phyloP scores from a whole-genome alignment of 169 alveolate species.

The Plasmodium reichenowi region DNA sequence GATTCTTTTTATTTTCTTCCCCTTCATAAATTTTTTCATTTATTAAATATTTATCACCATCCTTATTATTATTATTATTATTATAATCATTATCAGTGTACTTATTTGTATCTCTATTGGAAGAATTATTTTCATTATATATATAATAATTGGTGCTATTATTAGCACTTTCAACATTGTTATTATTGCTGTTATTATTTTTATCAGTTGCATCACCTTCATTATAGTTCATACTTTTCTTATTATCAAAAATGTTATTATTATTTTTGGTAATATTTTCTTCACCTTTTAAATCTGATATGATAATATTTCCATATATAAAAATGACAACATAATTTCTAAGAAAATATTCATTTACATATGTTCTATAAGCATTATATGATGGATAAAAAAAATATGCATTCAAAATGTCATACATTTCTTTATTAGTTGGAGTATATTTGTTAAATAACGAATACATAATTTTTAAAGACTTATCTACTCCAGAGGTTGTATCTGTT shows the following conservation, averaged over 20 bases:
- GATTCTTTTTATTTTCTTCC: constrained; percentile 5
- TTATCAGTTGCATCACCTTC: neutral
- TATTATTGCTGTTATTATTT: neutral
- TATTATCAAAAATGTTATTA: constrained; percentile 9
- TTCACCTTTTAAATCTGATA: constrained; percentile 7
- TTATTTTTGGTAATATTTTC: constrained; percentile 20
- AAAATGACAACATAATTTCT: constrained; percentile 67
- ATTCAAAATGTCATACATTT: constrained; percentile 49
- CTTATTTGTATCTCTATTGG: neutral
- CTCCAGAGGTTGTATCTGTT: constrained; percentile 5
- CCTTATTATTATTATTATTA: neutral
- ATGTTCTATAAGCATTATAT: constrained; percentile 45
- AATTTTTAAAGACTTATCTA: constrained; percentile 49
- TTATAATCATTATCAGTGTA: constrained; percentile 6
- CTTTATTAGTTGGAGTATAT: constrained; percentile 60
- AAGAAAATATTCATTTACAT: constrained; percentile 35
- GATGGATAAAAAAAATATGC: constrained; percentile 64
- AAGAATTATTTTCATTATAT: neutral
- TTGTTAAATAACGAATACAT: constrained; percentile 68
- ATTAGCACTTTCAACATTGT: neutral
- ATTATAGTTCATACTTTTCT: neutral
- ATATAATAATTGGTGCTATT: neutral
- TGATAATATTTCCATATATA: constrained; percentile 61
- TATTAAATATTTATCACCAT: neutral
- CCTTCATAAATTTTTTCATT: neutral